Evolutionary conservation across 164 flowering plant species (phyloP), one percentile per base, ranked within the genome.

Genomic region (Vitis labrusca): DNA sequence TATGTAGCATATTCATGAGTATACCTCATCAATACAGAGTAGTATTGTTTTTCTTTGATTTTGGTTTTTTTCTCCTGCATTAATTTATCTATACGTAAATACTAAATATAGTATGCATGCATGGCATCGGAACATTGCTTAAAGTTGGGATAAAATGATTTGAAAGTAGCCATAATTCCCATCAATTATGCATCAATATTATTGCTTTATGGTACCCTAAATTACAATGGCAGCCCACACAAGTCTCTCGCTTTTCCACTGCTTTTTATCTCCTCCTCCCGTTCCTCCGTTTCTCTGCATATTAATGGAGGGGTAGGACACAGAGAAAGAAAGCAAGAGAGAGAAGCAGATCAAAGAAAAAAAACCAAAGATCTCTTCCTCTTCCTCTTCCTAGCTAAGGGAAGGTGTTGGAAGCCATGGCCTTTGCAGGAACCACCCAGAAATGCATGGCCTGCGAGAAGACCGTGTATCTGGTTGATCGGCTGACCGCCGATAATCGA

Each of bases 381-480:
- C 57, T 51, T 16, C 2, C 9, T 67, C 55, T 12, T 60, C 52
- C 51, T 16, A 23, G 27, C 1, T 23, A 59, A 52, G 70, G 30
- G 44, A 14, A 1, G 47, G 48, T 16, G 29, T 32, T 12, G 58
- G 9, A 56, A 47, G 57, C 50, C 19, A 74, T 73, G 76, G 74
- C 76, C 5, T 74, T 77, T 37, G 74, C 70, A 51, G 88, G 85
- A 19, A 81, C 88, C 1, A 73, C 72, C 12, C 83, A 82, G 58
- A 82, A 85, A 69, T 85, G 88, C 75, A 82, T 63, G 67, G 84
- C 82, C 17, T 85, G 88, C 56, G 80, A 79, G 27, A 80, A 79
- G 69, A 85, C 86, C 6, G 86, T 85, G 0, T 74, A 85, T 63
- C 67, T 82, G n/a, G 86, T 79, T 5, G 88, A 85, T 23, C 71